Conservation (phyloP, 2,329 filamentous ascomycete genomes). For the Colletotrichum euphorbiae region DNA sequence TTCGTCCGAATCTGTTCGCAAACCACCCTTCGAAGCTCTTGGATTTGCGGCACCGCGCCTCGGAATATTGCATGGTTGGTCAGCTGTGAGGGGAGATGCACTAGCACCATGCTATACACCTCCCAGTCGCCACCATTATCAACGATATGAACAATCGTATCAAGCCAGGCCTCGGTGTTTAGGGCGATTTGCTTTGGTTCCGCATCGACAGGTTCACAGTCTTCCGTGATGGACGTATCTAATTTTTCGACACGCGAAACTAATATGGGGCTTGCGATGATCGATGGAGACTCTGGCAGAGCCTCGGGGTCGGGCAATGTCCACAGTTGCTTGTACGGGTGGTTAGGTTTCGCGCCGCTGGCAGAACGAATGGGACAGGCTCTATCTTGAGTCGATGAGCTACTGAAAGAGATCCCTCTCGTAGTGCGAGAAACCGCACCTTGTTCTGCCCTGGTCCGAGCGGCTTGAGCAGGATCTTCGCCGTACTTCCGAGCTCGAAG, state of each 20-base stretch:
- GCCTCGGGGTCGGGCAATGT: constrained; percentile 67
- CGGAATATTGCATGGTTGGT: constrained; percentile 90
- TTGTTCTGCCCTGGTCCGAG: constrained; percentile 58
- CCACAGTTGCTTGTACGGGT: constrained; percentile 67
- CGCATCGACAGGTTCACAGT: constrained; percentile 26
- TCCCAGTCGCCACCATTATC: constrained; percentile 85
- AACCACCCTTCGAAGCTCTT: constrained; percentile 78
- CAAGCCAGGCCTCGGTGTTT: constrained; percentile 78
- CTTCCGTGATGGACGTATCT: constrained; percentile 32
- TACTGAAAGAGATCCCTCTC: constrained; percentile 65
- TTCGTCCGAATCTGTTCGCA: constrained; percentile 86
- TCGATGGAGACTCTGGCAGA: constrained; percentile 61
- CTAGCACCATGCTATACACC: constrained; percentile 88
- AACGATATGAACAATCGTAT: constrained; percentile 78
- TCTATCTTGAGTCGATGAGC: constrained; percentile 58
- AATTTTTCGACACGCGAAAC: constrained; percentile 53
- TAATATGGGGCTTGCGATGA: constrained; percentile 63
- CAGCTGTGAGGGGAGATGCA: constrained; percentile 87
- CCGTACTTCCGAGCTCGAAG: constrained; percentile 63
- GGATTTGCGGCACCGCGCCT: constrained; percentile 78
- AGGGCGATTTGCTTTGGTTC: constrained; percentile 58
- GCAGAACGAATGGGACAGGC: constrained; percentile 54
- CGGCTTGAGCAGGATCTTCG: constrained; percentile 62
- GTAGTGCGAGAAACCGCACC: constrained; percentile 55
- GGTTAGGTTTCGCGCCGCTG: constrained; percentile 52